These are phyloP conservation scores for Pilatotrama ljubarskyi DNA, from an alignment of 768 basidiomycete genomes.

Conservation along the genomic window DNA sequence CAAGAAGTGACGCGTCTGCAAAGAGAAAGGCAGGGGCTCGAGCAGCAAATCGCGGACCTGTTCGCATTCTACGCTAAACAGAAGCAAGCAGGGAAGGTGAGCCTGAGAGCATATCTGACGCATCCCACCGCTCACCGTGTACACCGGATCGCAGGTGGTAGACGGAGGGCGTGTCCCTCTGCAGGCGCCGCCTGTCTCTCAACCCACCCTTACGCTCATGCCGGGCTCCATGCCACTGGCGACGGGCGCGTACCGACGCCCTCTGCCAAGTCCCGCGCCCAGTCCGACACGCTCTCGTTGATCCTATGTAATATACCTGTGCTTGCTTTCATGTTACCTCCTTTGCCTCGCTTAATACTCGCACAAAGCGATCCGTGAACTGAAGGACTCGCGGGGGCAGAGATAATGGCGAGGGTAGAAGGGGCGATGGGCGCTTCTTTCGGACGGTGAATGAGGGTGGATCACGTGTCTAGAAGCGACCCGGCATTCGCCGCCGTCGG, in stretches of 20 bases:
- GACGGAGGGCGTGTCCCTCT: constrained; percentile 6
- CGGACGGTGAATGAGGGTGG: neutral
- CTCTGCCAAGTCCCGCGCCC: constrained; percentile 19
- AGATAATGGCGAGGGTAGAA: neutral
- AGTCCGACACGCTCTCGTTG: constrained; percentile 5
- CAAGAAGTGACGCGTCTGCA: constrained; percentile 71
- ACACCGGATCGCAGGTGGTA: neutral
- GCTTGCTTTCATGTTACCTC: too few species aligned
- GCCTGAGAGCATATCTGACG: neutral
- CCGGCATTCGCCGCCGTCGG: constrained; percentile 23
- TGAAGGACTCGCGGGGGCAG: too few species aligned
- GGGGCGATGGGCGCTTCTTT: neutral
- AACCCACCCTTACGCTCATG: neutral
- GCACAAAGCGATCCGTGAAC: too few species aligned
- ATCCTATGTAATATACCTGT: neutral
- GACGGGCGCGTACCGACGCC: constrained; percentile 8
- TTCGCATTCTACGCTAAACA: constrained; percentile 74
- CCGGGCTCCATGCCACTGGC: constrained; percentile 2
- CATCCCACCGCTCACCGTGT: neutral
- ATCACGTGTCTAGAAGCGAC: constrained; percentile 17
- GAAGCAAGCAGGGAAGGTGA: constrained; percentile 39
- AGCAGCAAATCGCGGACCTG: constrained; percentile 71
- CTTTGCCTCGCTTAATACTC: too few species aligned
- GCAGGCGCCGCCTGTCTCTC: neutral
- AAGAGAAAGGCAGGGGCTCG: constrained; percentile 61